phyloP scores from a whole-genome alignment of 331 rosid species.

The Prunus yedoensis region DNA sequence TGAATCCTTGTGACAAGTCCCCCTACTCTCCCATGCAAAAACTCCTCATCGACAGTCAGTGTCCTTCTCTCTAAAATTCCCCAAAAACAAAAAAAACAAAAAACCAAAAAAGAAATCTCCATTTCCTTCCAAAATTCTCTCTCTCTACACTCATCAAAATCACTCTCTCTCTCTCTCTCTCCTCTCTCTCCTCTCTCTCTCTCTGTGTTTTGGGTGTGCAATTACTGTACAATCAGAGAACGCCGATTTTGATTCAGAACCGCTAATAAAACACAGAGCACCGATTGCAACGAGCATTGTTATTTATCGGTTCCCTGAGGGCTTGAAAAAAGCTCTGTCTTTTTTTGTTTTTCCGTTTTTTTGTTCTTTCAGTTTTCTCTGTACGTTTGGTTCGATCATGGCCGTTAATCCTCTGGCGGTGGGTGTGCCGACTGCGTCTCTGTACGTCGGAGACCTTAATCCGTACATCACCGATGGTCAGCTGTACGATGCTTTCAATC shows the following conservation, averaged over 20 bases:
- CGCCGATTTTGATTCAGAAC: neutral
- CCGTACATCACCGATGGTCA: slow-evolving; percentile 52
- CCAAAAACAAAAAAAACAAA: neutral
- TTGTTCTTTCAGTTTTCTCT: neutral
- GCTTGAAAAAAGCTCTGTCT: neutral
- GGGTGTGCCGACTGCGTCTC: slow-evolving; percentile 45
- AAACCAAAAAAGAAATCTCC: neutral
- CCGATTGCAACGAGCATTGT: neutral
- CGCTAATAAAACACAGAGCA: too few relatives aligned
- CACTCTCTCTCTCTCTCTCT: neutral
- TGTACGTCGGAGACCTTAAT: slow-evolving; percentile 86
- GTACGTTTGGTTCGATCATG: slow-evolving; percentile 34
- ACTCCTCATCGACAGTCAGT: neutral
- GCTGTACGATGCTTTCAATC: slow-evolving; percentile 57
- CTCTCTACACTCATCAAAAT: neutral
- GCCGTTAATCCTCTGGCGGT: slow-evolving; percentile 47
- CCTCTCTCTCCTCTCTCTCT: neutral
- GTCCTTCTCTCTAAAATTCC: slow-evolving; percentile 6
- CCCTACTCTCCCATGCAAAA: slow-evolving; percentile 10
- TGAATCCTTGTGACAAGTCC: neutral
- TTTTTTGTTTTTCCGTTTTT: neutral
- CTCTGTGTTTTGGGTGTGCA: neutral
- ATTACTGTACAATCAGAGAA: slow-evolving; percentile 5
- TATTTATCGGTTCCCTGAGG: neutral
- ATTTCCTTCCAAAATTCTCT: neutral